Percentiles rank a stretch among this genome's conserved stretches.
Evolutionary conservation across 257 asterid species (phyloP).

Genomic region (Linderniella brevidens): DNA sequence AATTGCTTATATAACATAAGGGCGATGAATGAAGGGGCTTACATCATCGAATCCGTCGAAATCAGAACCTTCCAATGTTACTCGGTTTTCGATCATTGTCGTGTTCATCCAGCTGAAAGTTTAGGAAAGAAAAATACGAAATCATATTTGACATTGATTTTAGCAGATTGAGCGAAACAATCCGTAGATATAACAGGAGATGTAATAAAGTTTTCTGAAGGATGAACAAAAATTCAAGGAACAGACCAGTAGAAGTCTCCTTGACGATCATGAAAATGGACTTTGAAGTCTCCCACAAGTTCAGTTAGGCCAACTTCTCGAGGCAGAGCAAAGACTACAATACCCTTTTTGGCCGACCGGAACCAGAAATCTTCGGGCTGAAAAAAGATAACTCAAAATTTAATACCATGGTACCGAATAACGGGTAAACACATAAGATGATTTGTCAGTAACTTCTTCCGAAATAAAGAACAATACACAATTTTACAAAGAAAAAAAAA

Average conservation of each 20-base stretch:
- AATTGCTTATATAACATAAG: background rate
- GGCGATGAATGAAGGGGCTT: slow-evolving; percentile 9
- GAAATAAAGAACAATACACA: too few relatives aligned
- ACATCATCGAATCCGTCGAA: slow-evolving; percentile 82
- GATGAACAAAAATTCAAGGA: background rate
- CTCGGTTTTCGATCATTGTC: slow-evolving; percentile 78
- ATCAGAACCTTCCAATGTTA: slow-evolving; percentile 33
- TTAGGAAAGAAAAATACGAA: slow-evolving; percentile 4
- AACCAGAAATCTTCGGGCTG: slow-evolving; percentile 98
- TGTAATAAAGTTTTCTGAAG: too few relatives aligned
- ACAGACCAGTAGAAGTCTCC: slow-evolving; percentile 94
- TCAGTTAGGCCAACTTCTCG: slow-evolving; percentile 94
- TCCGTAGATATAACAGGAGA: too few relatives aligned
- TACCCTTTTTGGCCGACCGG: slow-evolving; percentile 71
- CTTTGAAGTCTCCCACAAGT: slow-evolving; percentile 80
- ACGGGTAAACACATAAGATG: too few relatives aligned
- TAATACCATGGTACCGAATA: background rate
- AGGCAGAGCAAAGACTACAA: slow-evolving; percentile 86
- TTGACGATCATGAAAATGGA: slow-evolving; percentile 85
- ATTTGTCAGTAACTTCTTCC: too few relatives aligned
- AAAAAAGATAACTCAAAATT: slow-evolving; percentile 9
- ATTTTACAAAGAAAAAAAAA: too few relatives aligned
- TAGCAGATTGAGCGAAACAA: too few relatives aligned
- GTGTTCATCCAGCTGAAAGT: slow-evolving; percentile 86
- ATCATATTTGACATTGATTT: background rate